phyloP scores from a whole-genome alignment of 139 green algal species.

The Chlamydomonas schloesseri region DNA sequence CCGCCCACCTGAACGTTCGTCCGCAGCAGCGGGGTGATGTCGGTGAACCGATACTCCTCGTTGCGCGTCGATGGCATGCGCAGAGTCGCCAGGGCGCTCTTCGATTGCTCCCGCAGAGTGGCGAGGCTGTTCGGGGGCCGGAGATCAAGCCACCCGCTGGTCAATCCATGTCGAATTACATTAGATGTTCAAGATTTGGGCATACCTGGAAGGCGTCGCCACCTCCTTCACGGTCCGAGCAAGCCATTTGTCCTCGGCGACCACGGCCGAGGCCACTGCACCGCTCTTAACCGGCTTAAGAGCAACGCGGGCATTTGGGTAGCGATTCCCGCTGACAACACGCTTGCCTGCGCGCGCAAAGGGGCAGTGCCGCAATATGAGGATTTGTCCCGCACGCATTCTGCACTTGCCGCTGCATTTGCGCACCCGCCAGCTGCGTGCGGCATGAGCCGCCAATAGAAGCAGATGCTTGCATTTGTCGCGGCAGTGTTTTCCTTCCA shows the following conservation, averaged over 20 bases:
- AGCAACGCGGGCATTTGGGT: not conserved
- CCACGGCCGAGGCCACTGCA: not conserved
- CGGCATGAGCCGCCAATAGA: no score
- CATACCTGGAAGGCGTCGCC: slow-evolving; percentile 7
- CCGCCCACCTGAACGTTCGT: slow-evolving; percentile 30
- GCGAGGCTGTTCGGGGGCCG: not conserved
- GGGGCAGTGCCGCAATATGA: no score
- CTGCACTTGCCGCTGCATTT: no score
- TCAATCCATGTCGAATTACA: not conserved
- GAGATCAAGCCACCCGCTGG: not conserved
- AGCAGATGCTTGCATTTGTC: no score
- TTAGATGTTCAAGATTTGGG: not conserved
- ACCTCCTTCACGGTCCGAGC: slow-evolving; percentile 26
- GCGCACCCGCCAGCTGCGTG: no score
- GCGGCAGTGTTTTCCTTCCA: no score
- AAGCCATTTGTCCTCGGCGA: slow-evolving; percentile 38
- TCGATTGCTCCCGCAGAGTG: not conserved
- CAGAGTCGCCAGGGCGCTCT: slow-evolving; percentile 60
- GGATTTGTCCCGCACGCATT: no score
- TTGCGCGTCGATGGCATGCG: slow-evolving; percentile 85
- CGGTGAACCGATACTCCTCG: slow-evolving; percentile 92
- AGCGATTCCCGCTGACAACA: no score
- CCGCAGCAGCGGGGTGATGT: slow-evolving; percentile 73
- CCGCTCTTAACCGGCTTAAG: not conserved
- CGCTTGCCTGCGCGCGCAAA: no score